A percentile compares a stretch with the other conserved stretches of the same genome.
Evolutionary conservation across 352 stramenopile species (phyloP).

Genomic region (Pythium dissimile): DNA sequence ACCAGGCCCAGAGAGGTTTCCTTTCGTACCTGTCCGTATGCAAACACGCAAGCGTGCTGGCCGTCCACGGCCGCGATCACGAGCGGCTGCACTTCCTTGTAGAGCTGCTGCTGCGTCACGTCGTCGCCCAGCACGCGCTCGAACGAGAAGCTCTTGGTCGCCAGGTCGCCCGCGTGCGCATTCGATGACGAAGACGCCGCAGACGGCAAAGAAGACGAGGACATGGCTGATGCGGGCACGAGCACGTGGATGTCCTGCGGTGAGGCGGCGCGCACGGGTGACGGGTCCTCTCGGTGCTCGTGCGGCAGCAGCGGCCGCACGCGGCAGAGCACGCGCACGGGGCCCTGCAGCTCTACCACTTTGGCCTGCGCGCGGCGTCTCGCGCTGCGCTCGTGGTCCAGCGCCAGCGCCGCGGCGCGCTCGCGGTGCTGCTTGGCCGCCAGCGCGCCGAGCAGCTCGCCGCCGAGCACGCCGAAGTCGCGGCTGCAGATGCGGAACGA

Average conservation of each 20-base stretch:
- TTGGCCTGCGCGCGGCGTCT: slow-evolving; percentile 45
- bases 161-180: neutral
- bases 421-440: slow-evolving; percentile 33
- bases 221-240: slow-evolving; percentile 8
- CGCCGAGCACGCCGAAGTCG: slow-evolving; percentile 67
- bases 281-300: slow-evolving; percentile 9
- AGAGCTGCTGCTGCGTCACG: slow-evolving; percentile 72
- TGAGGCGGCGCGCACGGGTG: slow-evolving; percentile 1
- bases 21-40: slow-evolving; percentile 77
- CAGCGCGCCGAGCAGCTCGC: slow-evolving; percentile 53
- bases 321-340: slow-evolving; percentile 78
- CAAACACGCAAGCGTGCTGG: slow-evolving; percentile 93
- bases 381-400: slow-evolving; percentile 50
- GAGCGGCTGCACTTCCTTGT: slow-evolving; percentile 89
- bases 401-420: slow-evolving; percentile 26
- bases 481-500: slow-evolving; percentile 68
- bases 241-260: slow-evolving; percentile 22
- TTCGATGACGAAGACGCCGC: slow-evolving; percentile 1
- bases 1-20: too few species aligned
- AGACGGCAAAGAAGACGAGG: slow-evolving; percentile 3
- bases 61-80: slow-evolving; percentile 88
- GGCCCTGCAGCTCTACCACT: slow-evolving; percentile 44
- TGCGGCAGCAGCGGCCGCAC: slow-evolving; percentile 44
- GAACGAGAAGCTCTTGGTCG: slow-evolving; percentile 68
- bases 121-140: slow-evolving; percentile 82